Base-by-base conservation (phyloP, 176 grass and related monocot genomes). In the Hsuehochloa calcarea region DNA sequence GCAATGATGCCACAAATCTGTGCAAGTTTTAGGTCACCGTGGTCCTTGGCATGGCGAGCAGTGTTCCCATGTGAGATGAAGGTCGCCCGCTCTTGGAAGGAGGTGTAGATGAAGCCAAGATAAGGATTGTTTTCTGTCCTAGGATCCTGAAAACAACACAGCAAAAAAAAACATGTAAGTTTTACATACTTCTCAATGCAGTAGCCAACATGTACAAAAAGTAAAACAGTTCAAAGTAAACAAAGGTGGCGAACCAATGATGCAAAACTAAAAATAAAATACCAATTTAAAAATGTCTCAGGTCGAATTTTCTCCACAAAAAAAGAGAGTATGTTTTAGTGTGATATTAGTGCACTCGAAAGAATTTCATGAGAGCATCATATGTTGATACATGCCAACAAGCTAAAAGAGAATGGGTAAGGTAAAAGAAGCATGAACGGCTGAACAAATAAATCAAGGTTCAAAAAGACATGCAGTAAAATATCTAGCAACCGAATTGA, bases 61-160 rank as follows among this genome's bases (percentile, higher is more conserved):
- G 95, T 97, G 60, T 97, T 97, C 59, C 95, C 95, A 79, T 97
- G 95, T 1, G 95, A 97, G 79, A 97, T 95, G 89, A 97, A 97
- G 20, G 95, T 97, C 0, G 95, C 95, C 0, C 95, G 85, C 74
- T 97, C 95, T 83, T 97, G 95, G 82, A 97, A 97, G 60, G 95
- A 97, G 61, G 95, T 97, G 79, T 97, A 97, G 67, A 97, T 91
- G 72, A 97, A 97, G 70, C 95, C 95, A 59, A 97, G 92, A 70
- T 97, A 97, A 72, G 95, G 91, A 37, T 93, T 97, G 78, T 97
- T 97, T 76, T 97, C 95, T 75, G 95, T 97, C 80, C 95, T 93
- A n/a, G 95, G 95, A 81, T 97, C 95, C 95, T 97, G 89, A 70
- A 91, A 88, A 62, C 1, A 63, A 50, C 62, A 85, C 2, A 50